Conservation (phyloP, 495 filamentous ascomycete genomes). For the Margaritispora aquatica region DNA sequence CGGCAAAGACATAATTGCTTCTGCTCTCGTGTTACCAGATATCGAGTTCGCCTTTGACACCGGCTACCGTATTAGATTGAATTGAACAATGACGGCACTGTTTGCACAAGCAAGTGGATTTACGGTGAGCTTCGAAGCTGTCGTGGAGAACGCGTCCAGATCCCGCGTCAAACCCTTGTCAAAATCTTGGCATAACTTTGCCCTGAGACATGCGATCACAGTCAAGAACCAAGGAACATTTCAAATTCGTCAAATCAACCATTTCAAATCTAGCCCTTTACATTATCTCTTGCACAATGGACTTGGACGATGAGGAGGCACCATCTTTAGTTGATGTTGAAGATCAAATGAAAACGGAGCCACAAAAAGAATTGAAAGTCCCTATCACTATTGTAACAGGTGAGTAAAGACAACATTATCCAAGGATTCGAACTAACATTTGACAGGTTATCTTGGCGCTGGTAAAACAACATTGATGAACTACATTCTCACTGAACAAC, state of each 20-base stretch:
- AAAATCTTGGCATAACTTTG: not conserved
- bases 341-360: constrained; percentile 30
- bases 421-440: not conserved
- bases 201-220: no score
- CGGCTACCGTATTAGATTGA: not conserved
- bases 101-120: not conserved
- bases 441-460: constrained; percentile 77
- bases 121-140: not conserved
- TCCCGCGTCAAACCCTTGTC: not conserved
- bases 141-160: not conserved
- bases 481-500: constrained; percentile 86
- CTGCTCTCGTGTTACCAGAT: not conserved
- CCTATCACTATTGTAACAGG: constrained; percentile 95
- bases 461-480: constrained; percentile 96
- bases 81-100: not conserved
- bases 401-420: constrained; percentile 24
- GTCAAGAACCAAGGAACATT: not conserved
- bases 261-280: not conserved
- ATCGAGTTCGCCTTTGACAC: not conserved
- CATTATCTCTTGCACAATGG: constrained; percentile 22
- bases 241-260: not conserved
- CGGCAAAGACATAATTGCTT: constrained; percentile 48
- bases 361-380: constrained; percentile 50
- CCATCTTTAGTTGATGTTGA: constrained; percentile 65
- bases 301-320: constrained; percentile 61